Base-by-base conservation (phyloP, 352 stramenopile species). In the Globisporangium orthogonon region DNA sequence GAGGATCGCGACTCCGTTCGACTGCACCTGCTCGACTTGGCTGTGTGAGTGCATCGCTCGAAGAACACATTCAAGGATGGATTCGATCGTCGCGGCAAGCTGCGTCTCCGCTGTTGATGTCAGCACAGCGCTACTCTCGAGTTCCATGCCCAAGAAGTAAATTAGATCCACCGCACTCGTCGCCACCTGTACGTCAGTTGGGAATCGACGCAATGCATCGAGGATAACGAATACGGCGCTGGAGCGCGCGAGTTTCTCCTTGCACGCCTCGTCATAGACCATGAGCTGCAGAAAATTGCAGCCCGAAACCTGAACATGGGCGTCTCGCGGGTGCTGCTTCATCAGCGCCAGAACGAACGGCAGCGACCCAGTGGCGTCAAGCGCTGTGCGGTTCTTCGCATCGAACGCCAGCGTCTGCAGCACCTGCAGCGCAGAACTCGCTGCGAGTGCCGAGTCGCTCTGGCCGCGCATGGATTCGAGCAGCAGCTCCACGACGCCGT, bases 261-360 rank as follows among this genome's bases (percentile, higher is more conserved):
- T 90, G 30, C 68, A 66, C 10, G 70, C 59, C 14, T 88, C 72
- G 46, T 90, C 82, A 30, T 83, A 75, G 7, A 66, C 65, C 72
- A 92, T 85, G 39, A 76, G 70, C 61, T 86, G 79, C 2, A 92
- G 63, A 33, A 92, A 86, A 48, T 84, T 82, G 59, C 76, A 88
- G 6, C 74, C 71, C 50, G 63, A 70, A 1, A 81, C 45, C 49
- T 88, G 78, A 5, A 89, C 62, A 0, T 56, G 46, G 17, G 71
- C 54, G 5, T 76, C 67, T 0, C 23, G 61, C 0, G 49, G 30
- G 9, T 83, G 69, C 0, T 44, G 55, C 10, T 66, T 49, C 74
- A 90, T 83, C 7, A 72, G 50, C 10, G 45, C 31, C 7, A 87
- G 58, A 0, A 52, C 67, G 1, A 78, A 33, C 0, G 65, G 43